Evolutionary conservation across 192 early-diverging fungal genomes (phyloP).

Genomic region (Coemansia sp.): DNA sequence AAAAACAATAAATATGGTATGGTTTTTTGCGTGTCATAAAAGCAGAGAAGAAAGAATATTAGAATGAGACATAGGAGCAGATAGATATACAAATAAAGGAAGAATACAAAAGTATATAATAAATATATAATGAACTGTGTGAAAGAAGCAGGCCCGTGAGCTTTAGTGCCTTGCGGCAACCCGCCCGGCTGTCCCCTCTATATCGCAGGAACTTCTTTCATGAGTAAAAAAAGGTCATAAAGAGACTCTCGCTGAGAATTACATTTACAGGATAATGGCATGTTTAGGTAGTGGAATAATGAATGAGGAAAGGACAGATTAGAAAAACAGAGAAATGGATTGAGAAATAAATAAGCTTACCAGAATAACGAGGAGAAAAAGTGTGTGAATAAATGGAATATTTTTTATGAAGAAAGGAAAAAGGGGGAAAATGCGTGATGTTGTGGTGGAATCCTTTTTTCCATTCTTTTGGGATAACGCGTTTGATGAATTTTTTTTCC

Average conservation of each 20-base stretch:
- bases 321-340: constrained; percentile 5
- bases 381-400: constrained; percentile 1
- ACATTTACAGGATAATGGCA: neutral
- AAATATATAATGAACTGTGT: neutral
- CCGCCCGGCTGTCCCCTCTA: neutral
- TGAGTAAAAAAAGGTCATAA: neutral
- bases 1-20: no score
- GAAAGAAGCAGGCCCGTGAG: neutral
- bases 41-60: neutral
- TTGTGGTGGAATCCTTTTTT: neutral
- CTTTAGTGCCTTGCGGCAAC: neutral
- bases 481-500: no score
- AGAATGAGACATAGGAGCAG: no score
- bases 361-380: constrained; percentile 19
- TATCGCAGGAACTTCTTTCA: neutral
- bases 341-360: constrained; percentile 30
- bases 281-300: neutral
- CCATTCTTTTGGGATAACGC: no score
- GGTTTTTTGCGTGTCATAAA: neutral
- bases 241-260: constrained; percentile 5
- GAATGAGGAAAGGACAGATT: constrained; percentile 1
- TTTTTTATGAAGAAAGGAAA: constrained; percentile 12
- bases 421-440: neutral
- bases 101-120: constrained; percentile 1
- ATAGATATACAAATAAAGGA: no score